A percentile compares a stretch with the other conserved stretches of the same genome.
Conservation (phyloP, 768 basidiomycete species). For the Tulasnella sp. region DNA sequence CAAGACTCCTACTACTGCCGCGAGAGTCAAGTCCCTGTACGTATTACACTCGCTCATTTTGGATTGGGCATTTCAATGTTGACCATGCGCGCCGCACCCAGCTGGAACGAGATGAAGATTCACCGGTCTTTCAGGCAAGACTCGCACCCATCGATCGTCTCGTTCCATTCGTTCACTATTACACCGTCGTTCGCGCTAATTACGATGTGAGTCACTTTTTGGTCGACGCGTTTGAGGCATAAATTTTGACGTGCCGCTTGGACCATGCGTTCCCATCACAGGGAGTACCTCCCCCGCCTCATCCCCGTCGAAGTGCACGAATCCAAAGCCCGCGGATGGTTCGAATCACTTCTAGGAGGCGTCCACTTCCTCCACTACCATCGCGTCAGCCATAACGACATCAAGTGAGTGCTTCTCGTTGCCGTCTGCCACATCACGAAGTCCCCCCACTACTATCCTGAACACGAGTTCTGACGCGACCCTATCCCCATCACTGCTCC, state of each 20-base stretch:
- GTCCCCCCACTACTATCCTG: not conserved
- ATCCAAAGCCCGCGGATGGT: constrained; percentile 65
- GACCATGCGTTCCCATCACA: constrained; percentile 24
- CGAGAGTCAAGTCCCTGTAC: constrained; percentile 78
- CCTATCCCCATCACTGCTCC: not conserved
- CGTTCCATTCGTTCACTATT: constrained; percentile 89
- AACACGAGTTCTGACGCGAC: not conserved
- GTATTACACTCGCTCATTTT: constrained; percentile 21
- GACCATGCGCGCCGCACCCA: constrained; percentile 24
- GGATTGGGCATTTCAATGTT: not conserved
- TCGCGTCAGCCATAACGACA: constrained; percentile 86
- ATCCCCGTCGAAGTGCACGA: constrained; percentile 86
- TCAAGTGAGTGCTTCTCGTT: constrained; percentile 50
- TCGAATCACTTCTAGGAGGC: constrained; percentile 67
- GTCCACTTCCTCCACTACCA: constrained; percentile 73
- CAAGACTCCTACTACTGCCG: constrained; percentile 71
- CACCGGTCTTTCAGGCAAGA: constrained; percentile 73
- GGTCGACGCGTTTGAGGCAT: not conserved
- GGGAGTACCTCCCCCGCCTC: constrained; percentile 77
- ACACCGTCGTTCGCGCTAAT: constrained; percentile 83
- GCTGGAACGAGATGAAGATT: constrained; percentile 98
- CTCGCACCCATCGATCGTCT: constrained; percentile 84
- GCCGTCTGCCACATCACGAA: not conserved
- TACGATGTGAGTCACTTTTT: constrained; percentile 54
- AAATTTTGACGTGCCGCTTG: not conserved